Base-by-base conservation (phyloP, 768 basidiomycete genomes). In the Mrakia gelida region DNA sequence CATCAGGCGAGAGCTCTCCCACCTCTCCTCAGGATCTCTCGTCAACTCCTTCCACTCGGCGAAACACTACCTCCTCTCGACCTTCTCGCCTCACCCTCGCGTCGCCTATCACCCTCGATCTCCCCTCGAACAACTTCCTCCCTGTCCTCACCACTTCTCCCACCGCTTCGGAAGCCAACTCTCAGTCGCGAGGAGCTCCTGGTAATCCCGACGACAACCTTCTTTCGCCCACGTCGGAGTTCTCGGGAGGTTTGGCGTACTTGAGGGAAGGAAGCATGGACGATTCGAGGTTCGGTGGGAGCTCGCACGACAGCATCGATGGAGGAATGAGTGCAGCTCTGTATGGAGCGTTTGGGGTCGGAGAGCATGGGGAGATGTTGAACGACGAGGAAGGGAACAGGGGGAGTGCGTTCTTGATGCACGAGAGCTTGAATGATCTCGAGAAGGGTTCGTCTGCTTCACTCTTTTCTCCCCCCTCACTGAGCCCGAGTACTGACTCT, bases 361-460 rank as follows among this genome's bases (percentile, higher is more conserved):
- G 52, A 38, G 67, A 70, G 41, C 41, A 70, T 26, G 38, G 67
- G 34, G 67, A 70, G 38, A 70, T 70, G 10, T 8, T 70, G 67
- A 16, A 23, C 9, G 32, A 59, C 32, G 72, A 56, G 18, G 72
- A 41, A 15, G 72, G 52, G 9, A 30, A 52, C 21, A 30, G 72
- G 52, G 34, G 72, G 6, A 73, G 72, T n/a, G 72, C 72, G 6
- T 73, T 59, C 72, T 30, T 73, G 30, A 73, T 73, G 72, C 72
- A 73, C 34, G 72, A 73, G 28, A 73, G 54, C 11, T 32, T 73
- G 28, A 73, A 73, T 34, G 56, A 73, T 21, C 26, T 73, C 9
- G 72, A 73, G 34, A 52, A 73, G n/a, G 72, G 72, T 73, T 61
- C 65, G 38, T 34, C 26, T 52, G 2, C 16, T 13, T 52, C 18